Evolutionary conservation across 106 monocot species (phyloP), one percentile per base, ranked within the genome.

Genomic region (Amphibolis antarctica): DNA sequence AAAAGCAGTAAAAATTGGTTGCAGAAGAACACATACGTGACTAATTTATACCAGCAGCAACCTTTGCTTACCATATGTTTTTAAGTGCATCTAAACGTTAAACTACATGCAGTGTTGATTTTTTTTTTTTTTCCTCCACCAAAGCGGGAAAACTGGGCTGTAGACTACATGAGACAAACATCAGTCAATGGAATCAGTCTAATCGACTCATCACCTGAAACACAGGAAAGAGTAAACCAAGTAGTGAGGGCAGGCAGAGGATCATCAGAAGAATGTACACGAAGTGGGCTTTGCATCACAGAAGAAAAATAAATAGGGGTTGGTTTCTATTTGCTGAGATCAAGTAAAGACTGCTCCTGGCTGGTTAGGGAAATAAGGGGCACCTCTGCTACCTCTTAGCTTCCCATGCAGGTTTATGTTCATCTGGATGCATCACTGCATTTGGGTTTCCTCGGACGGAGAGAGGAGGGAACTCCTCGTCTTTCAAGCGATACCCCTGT

Each of bases 401-500:
- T 63, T 60, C 53, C 21, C 42, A 53, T 20, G 31, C 23, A 27
- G 42, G 24, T 43, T 70, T 71, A 9, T 26, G 55, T 66, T 47
- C 36, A 36, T 43, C 29, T 10, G 55, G 26, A 55, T 50, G 25
- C 17, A 51, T 9, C 49, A 25, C 31, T 12, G 12, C 55, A 44
- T 52, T 71, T 42, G 29, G 31, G 1, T 46, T 36, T 24, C n/a
- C 64, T 59, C 63, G 63, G 52, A 55, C 53, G 6, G 76, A 67
- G 23, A 83, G 60, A n/a, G 83, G 83, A 23, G 83, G 83, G 53
- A 83, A 83, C 36, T 83, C 70, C 0, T 83, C 79, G n/a, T 83
- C 64, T 79, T 83, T 83, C 66, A 83, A 48, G 17, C 50, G 79
- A 69, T 79, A 79, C 4, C 44, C 14, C 42, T 76, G 64, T 45